Conservation (phyloP, 805 yeast species). For the Candida rishiriensis region DNA sequence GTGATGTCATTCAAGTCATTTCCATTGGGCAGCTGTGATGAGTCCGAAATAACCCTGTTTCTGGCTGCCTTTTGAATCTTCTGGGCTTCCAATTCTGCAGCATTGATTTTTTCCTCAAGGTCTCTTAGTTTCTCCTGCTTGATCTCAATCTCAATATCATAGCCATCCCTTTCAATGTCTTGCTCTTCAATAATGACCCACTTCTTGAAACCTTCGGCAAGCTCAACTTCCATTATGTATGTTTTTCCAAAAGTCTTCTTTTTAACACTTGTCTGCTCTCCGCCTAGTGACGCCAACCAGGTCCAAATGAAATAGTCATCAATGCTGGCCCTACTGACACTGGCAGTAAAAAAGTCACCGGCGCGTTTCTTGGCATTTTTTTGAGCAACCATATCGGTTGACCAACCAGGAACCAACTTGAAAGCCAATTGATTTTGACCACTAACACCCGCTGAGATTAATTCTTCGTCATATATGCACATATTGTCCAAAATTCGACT, state of each 20-base stretch:
- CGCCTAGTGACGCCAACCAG: conserved; percentile 74
- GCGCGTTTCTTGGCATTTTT: conserved; percentile 17
- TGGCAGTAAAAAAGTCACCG: conserved; percentile 36
- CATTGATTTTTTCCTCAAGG: conserved; percentile 24
- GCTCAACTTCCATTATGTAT: conserved; percentile 73
- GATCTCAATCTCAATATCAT: conserved; percentile 32
- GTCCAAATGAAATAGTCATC: conserved; percentile 92
- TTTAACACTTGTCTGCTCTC: conserved; percentile 63
- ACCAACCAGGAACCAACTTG: conserved; percentile 33
- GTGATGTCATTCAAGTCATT: conserved; percentile 13
- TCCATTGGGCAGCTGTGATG: not conserved
- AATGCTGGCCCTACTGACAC: conserved; percentile 60
- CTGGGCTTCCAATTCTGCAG: conserved; percentile 26
- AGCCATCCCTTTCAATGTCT: conserved; percentile 36
- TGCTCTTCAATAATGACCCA: conserved; percentile 77
- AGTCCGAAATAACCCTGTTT: conserved; percentile 10
- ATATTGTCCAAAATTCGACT: conserved; percentile 46
- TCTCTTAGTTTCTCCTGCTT: conserved; percentile 30
- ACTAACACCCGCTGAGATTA: conserved; percentile 35
- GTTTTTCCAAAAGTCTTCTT: conserved; percentile 77
- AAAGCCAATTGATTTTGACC: conserved; percentile 22
- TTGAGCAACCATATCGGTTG: conserved; percentile 27
- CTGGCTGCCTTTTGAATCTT: conserved; percentile 14
- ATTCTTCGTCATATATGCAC: conserved; percentile 31
- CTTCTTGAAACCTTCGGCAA: conserved; percentile 67